Evolutionary conservation across 768 basidiomycete species (phyloP).

Genomic region (Naematelia aurantialba): DNA sequence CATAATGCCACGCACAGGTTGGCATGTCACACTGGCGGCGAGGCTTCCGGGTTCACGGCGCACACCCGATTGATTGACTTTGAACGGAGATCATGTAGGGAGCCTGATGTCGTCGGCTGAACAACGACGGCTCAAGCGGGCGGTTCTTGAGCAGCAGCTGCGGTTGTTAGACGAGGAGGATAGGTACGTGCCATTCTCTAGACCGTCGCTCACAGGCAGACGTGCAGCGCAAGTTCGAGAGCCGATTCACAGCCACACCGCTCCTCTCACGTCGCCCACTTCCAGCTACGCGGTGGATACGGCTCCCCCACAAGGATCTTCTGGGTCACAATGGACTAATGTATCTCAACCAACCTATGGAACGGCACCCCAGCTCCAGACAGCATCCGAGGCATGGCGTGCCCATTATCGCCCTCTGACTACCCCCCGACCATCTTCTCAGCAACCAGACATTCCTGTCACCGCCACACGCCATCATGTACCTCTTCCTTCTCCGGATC

Average conservation of each 20-base stretch:
- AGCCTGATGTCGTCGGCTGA: constrained; percentile 10
- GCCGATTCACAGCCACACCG: background rate
- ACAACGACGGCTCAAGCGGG: constrained; percentile 11
- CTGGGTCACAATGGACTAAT: background rate
- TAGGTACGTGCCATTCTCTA: background rate
- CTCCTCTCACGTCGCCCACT: background rate
- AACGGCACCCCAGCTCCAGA: constrained; percentile 9
- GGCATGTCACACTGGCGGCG: too few relatives aligned
- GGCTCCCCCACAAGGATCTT: background rate
- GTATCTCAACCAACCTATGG: background rate
- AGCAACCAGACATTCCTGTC: background rate
- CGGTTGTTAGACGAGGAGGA: constrained; percentile 30
- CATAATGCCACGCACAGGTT: background rate
- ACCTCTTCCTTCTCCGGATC: constrained; percentile 26
- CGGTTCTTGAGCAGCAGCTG: constrained; percentile 21
- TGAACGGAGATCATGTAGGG: background rate
- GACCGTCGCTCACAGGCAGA: background rate
- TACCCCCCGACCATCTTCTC: background rate
- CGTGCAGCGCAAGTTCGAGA: background rate
- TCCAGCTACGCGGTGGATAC: background rate
- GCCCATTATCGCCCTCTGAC: background rate
- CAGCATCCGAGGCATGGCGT: background rate
- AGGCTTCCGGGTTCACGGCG: too few relatives aligned
- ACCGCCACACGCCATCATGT: background rate
- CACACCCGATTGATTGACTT: too few relatives aligned